phyloP scores from a whole-genome alignment of 2,329 filamentous ascomycete species.

The Verticillium albo-atrum region DNA sequence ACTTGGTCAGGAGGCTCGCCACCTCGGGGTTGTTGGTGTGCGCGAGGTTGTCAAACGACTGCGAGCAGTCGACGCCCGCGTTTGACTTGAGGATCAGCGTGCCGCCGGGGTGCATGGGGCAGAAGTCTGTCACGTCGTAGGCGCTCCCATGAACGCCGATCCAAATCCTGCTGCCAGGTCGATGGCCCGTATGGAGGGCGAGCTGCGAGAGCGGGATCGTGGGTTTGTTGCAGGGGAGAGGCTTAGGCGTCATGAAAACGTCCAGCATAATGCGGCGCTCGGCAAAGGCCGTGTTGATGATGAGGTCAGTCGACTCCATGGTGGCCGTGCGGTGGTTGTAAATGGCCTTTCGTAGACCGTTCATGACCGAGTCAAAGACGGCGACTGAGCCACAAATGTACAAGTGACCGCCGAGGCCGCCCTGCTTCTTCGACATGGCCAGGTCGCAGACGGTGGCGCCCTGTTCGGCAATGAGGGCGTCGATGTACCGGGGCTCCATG shows the following conservation, averaged over 20 bases:
- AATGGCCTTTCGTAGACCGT: conserved; percentile 49
- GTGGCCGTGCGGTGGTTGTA: conserved; percentile 48
- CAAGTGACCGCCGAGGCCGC: conserved; percentile 31
- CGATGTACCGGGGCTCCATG: conserved; percentile 47
- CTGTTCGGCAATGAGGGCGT: conserved; percentile 46
- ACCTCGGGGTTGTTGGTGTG: conserved; percentile 53
- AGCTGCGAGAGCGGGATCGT: conserved; percentile 46
- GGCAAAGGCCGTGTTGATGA: conserved; percentile 48
- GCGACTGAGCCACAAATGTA: conserved; percentile 21
- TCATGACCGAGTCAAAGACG: conserved; percentile 51
- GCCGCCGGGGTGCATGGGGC: conserved; percentile 48
- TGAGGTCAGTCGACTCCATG: conserved; percentile 44
- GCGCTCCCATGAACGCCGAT: conserved; percentile 48
- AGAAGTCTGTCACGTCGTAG: conserved; percentile 50
- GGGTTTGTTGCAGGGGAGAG: conserved; percentile 44
- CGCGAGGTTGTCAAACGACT: conserved; percentile 48
- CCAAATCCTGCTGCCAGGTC: conserved; percentile 40
- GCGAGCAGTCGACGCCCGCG: conserved; percentile 48
- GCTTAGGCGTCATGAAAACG: conserved; percentile 52
- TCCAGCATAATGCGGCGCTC: conserved; percentile 53
- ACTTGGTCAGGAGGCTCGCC: conserved; percentile 46
- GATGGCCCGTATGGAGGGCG: conserved; percentile 45
- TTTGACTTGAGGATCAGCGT: conserved; percentile 50
- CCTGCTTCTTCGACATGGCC: conserved; percentile 53
- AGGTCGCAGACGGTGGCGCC: conserved; percentile 46